These are phyloP conservation scores for Capronia epimyces DNA, from an alignment of 2,329 filamentous ascomycete species.

Conservation along the genomic window DNA sequence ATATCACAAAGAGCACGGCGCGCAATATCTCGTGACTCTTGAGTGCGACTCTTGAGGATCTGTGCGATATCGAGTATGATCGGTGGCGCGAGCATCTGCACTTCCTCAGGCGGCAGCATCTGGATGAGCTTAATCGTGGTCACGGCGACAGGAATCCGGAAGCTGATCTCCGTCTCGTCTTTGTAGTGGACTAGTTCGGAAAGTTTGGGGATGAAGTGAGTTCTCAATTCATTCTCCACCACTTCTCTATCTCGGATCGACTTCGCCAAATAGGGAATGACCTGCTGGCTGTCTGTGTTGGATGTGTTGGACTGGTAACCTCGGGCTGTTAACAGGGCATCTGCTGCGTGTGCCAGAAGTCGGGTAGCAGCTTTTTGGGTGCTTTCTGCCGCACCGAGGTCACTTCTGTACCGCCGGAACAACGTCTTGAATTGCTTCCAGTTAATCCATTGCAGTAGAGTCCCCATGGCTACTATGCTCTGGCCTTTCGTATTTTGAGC, in stretches of 20 bases:
- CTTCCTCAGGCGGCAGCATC: constrained; percentile 66
- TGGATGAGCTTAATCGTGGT: constrained; percentile 83
- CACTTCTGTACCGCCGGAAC: constrained; percentile 75
- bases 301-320: constrained; percentile 28
- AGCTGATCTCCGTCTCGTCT: constrained; percentile 87
- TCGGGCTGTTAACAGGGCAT: constrained; percentile 61
- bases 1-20: constrained; percentile 83
- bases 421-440: constrained; percentile 88
- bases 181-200: constrained; percentile 87
- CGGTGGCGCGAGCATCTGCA: constrained; percentile 69
- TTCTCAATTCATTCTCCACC: constrained; percentile 64
- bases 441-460: constrained; percentile 68
- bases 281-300: constrained; percentile 22
- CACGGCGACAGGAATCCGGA: constrained; percentile 82
- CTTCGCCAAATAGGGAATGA: constrained; percentile 47
- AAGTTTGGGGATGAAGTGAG: constrained; percentile 71
- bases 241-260: constrained; percentile 64
- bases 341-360: constrained; percentile 73
- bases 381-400: constrained; percentile 64
- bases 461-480: constrained; percentile 72
- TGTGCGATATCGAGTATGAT: constrained; percentile 89
- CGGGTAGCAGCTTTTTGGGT: constrained; percentile 68
- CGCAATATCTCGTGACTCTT: constrained; percentile 85
- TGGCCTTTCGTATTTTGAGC: constrained; percentile 81
- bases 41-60: constrained; percentile 80